Conservation (phyloP, 2,329 filamentous ascomycete genomes). For the Aspergillus fumigatus region DNA sequence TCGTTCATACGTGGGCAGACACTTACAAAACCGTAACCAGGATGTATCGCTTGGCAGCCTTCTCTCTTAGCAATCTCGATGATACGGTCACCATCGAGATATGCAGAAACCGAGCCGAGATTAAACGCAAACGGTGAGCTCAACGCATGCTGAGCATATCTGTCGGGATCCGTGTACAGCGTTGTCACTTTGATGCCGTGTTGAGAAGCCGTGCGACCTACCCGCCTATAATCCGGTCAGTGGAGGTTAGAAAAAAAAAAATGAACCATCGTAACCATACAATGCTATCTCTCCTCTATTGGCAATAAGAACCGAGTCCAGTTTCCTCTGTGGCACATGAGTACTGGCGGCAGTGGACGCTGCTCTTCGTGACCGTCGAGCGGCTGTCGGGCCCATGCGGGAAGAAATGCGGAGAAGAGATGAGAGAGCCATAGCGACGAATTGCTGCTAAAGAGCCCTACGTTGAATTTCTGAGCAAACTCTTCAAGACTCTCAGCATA, state of each 20-base stretch:
- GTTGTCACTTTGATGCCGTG: slow-evolving; percentile 92
- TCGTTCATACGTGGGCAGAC: background rate
- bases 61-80: slow-evolving; percentile 81
- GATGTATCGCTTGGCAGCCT: slow-evolving; percentile 87
- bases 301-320: slow-evolving; percentile 83
- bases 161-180: slow-evolving; percentile 90
- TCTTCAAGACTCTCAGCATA: slow-evolving; percentile 9
- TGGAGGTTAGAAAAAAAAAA: slow-evolving; percentile 8
- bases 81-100: slow-evolving; percentile 90
- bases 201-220: slow-evolving; percentile 78
- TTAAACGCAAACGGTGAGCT: slow-evolving; percentile 79
- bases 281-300: slow-evolving; percentile 97
- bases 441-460: slow-evolving; percentile 1
- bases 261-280: slow-evolving; percentile 28
- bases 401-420: slow-evolving; percentile 38
- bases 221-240: slow-evolving; percentile 50
- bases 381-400: slow-evolving; percentile 28
- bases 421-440: slow-evolving; percentile 31
- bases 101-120: slow-evolving; percentile 76
- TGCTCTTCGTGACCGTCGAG: slow-evolving; percentile 26
- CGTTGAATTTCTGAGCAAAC: slow-evolving; percentile 7
- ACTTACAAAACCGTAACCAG: slow-evolving; percentile 79
- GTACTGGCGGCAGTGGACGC: slow-evolving; percentile 25
- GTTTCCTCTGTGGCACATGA: slow-evolving; percentile 30
- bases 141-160: slow-evolving; percentile 78